phyloP scores from a whole-genome alignment of 257 asterid genomes.

The Capsicum baccatum region DNA sequence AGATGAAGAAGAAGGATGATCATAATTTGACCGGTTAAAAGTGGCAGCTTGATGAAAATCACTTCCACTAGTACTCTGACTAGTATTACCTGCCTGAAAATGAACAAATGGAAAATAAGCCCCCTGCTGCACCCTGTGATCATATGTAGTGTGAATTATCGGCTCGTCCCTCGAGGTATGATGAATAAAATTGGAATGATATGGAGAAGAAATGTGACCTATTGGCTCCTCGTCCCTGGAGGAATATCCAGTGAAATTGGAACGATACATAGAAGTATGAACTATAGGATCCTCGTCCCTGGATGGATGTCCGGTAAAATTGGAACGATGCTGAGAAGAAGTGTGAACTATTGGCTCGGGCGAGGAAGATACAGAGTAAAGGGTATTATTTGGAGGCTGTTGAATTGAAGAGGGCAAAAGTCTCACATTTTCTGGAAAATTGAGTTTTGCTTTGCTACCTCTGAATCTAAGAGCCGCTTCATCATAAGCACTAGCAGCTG shows the following conservation, averaged over 20 bases:
- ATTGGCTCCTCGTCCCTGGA: background rate
- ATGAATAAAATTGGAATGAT: background rate
- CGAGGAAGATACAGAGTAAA: slow-evolving; percentile 26
- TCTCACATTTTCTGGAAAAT: slow-evolving; percentile 59
- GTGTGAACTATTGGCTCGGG: slow-evolving; percentile 37
- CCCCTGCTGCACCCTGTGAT: background rate
- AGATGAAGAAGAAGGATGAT: slow-evolving; percentile 40
- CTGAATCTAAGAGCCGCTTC: slow-evolving; percentile 58
- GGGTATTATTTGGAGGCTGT: slow-evolving; percentile 15
- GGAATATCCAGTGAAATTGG: background rate
- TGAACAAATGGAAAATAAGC: background rate
- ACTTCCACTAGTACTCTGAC: background rate
- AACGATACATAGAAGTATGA: background rate
- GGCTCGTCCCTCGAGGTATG: background rate
- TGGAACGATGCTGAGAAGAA: background rate
- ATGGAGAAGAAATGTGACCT: background rate
- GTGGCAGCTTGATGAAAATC: background rate
- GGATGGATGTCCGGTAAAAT: background rate
- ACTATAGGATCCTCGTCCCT: background rate
- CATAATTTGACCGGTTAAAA: slow-evolving; percentile 25
- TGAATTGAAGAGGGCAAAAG: slow-evolving; percentile 26
- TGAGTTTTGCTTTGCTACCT: slow-evolving; percentile 66
- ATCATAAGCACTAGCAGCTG: slow-evolving; percentile 63
- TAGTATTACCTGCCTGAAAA: background rate
- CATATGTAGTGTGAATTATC: background rate